Base-by-base conservation (phyloP, 768 basidiomycete genomes). In the Pleurotus platypus region DNA sequence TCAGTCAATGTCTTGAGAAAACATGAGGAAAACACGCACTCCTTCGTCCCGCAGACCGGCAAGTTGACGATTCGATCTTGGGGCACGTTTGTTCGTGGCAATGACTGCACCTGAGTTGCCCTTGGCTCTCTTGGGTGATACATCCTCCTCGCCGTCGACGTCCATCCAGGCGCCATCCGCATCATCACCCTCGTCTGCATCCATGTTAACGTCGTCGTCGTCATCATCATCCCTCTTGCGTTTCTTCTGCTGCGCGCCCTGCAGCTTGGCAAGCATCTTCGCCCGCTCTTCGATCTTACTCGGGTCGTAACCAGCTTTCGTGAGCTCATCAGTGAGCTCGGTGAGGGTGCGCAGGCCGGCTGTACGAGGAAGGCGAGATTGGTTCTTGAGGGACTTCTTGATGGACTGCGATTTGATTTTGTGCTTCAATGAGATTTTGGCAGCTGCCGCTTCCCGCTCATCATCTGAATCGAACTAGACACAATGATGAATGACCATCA, bases 331-430 rank as follows among this genome's bases (percentile, higher is more conserved):
- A 22, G 91, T 86, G 64, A 98, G 83, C 68, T 96, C 92, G 39
- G 67, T 90, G 68, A 71, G 84, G 75, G 72, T 90, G 72, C 68
- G 87, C 77, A 75, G 83, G 67, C 71, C 87, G 4, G 87, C 89
- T 64, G 80, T 96, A 66, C 86, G 90, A 43, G 81, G 96, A 24
- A 87, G 81, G 56, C 81, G 81, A n/a, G 89, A 74, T 62, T 83
- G 79, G 78, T 97, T 94, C 80, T 92, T 94, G 68, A 86, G 85
- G 42, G 86, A 83, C 73, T 95, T 93, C 74, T 97, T 98, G 67
- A 81, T 75, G 61, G 78, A 79, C 66, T 91, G 90, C 11, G 90
- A 86, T 55, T 74, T 75, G 66, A 92, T 77, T 76, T 91, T 86
- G 72, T 85, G 76, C 57, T 78, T 67, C 62, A 91, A 80, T 55